Conservation (phyloP, 768 basidiomycete genomes). For the Panaeolus papilionaceus region DNA sequence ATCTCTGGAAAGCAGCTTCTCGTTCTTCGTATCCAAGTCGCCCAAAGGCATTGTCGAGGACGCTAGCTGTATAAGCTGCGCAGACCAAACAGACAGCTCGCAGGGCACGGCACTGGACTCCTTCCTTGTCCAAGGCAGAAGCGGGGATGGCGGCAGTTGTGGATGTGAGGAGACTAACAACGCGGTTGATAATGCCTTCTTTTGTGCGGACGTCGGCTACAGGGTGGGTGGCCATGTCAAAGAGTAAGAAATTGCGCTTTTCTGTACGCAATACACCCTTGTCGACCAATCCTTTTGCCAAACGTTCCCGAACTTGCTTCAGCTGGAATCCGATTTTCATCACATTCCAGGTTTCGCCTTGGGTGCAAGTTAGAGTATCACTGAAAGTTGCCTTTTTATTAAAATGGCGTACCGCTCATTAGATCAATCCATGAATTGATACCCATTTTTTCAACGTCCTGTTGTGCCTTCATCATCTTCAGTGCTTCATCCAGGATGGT, state of each 20-base stretch:
- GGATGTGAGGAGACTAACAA: slow-evolving; percentile 79
- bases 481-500: slow-evolving; percentile 96
- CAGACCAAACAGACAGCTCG: slow-evolving; percentile 88
- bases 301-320: slow-evolving; percentile 96
- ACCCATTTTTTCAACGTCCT: slow-evolving; percentile 74
- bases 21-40: slow-evolving; percentile 90
- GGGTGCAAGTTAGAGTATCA: background rate
- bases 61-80: slow-evolving; percentile 93
- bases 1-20: slow-evolving; percentile 91
- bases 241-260: slow-evolving; percentile 97
- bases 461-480: slow-evolving; percentile 91
- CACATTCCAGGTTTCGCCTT: slow-evolving; percentile 99
- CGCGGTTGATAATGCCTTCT: slow-evolving; percentile 80
- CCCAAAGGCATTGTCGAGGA: slow-evolving; percentile 93
- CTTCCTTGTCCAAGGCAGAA: slow-evolving; percentile 75
- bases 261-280: slow-evolving; percentile 99
- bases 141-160: slow-evolving; percentile 83
- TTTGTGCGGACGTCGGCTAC: slow-evolving; percentile 93
- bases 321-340: slow-evolving; percentile 99
- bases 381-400: background rate
- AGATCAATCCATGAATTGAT: slow-evolving; percentile 96
- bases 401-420: slow-evolving; percentile 75
- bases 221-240: slow-evolving; percentile 99
- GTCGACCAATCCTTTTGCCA: slow-evolving; percentile 97
- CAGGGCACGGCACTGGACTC: slow-evolving; percentile 78